Evolutionary conservation across 2,329 filamentous ascomycete species (phyloP).

Genomic region (Purpureocillium lavendulum): DNA sequence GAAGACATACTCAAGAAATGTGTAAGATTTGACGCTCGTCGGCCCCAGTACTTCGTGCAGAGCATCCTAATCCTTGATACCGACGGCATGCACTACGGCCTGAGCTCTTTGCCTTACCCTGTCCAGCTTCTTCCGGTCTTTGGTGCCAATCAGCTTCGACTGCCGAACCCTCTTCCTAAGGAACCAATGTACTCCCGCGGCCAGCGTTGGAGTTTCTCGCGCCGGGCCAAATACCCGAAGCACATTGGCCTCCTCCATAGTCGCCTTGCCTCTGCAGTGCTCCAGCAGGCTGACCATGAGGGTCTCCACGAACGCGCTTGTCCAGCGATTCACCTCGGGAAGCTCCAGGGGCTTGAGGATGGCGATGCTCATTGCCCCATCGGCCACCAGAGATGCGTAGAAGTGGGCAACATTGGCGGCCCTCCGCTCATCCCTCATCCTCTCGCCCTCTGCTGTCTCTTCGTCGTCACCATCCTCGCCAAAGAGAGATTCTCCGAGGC

Average conservation of each 20-base stretch:
- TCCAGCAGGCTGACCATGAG: constrained; percentile 70
- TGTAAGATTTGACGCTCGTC: too few species aligned
- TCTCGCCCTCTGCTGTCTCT: constrained; percentile 37
- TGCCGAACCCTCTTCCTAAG: constrained; percentile 65
- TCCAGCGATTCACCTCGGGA: constrained; percentile 66
- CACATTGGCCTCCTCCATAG: constrained; percentile 48
- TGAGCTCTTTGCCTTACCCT: constrained; percentile 24
- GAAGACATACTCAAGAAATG: too few species aligned
- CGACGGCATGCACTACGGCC: constrained; percentile 13
- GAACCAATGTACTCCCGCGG: constrained; percentile 71
- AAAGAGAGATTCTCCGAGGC: constrained; percentile 73
- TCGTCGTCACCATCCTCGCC: constrained; percentile 54
- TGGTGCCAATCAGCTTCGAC: constrained; percentile 44
- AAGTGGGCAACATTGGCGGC: constrained; percentile 46
- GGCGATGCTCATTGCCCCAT: constrained; percentile 35
- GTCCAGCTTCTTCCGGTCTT: constrained; percentile 36
- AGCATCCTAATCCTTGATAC: neutral
- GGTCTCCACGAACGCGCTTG: constrained; percentile 70
- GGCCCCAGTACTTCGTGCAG: too few species aligned
- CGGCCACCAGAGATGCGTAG: constrained; percentile 42
- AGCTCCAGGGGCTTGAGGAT: constrained; percentile 68
- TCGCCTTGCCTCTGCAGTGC: constrained; percentile 40
- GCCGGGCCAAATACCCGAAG: constrained; percentile 58
- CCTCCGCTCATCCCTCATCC: constrained; percentile 38
- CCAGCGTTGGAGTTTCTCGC: constrained; percentile 57